A percentile compares a stretch with the other conserved stretches of the same genome.
phyloP scores from a whole-genome alignment of 78 protist genomes.

The Emiliania huxleyi region DNA sequence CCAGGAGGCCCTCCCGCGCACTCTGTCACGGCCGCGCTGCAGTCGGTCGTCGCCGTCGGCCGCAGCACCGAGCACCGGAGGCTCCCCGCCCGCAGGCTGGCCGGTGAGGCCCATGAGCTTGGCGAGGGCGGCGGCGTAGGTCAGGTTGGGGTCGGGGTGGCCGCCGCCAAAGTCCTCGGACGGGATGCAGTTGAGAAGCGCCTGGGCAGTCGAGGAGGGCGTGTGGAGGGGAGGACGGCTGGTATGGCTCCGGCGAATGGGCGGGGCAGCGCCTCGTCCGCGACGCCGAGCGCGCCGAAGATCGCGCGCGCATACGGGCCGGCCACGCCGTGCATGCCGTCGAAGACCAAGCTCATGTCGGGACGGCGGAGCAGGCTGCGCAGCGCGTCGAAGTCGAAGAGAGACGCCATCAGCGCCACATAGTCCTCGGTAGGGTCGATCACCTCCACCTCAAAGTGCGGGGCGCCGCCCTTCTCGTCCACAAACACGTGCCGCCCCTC shows the following conservation, averaged over 20 bases:
- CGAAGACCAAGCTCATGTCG: constrained; percentile 72
- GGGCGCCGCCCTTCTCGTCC: background rate
- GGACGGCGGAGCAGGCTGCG: constrained; percentile 42
- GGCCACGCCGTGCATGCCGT: constrained; percentile 89
- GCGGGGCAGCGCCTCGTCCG: background rate
- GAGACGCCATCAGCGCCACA: constrained; percentile 50
- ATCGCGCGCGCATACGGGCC: constrained; percentile 91
- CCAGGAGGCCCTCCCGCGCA: too few relatives aligned
- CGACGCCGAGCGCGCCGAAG: constrained; percentile 69
- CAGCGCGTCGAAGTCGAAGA: constrained; percentile 85
- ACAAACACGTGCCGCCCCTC: background rate
- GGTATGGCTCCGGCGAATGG: too few relatives aligned
- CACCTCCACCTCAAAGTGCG: background rate
- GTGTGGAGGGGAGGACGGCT: too few relatives aligned
- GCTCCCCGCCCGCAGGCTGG: constrained; percentile 2
- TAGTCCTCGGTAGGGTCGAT: constrained; percentile 42
- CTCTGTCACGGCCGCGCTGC: too few relatives aligned
- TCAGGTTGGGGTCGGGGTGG: constrained; percentile 98
- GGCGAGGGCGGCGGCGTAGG: constrained; percentile 92
- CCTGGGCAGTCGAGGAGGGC: constrained; percentile 51
- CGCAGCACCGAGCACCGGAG: constrained; percentile 84
- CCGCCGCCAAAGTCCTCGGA: constrained; percentile 93
- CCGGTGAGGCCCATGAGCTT: constrained; percentile 61
- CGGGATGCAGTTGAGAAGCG: constrained; percentile 66
- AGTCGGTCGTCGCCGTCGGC: too few relatives aligned